These are phyloP conservation scores for Atkinsonella hypoxylon DNA, from an alignment of 2,329 filamentous ascomycete species.

Conservation along the genomic window DNA sequence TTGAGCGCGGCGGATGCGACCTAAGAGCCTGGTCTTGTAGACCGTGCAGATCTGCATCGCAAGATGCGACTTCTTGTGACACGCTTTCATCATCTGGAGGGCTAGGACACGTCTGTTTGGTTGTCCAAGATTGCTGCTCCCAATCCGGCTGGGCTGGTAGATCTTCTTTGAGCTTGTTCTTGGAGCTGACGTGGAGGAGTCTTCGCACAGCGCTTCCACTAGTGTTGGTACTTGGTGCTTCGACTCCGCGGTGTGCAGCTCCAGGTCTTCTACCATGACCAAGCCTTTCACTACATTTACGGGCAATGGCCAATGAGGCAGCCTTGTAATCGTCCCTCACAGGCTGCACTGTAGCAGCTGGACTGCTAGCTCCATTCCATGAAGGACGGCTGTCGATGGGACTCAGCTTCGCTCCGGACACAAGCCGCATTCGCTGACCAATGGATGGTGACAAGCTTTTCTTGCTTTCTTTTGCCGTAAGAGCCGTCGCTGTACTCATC, in stretches of 20 bases:
- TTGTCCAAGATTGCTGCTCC: neutral
- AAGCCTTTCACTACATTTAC: constrained; percentile 34
- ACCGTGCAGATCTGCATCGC: constrained; percentile 4
- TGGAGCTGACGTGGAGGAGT: constrained; percentile 13
- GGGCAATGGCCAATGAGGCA: constrained; percentile 43
- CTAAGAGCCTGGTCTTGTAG: constrained; percentile 9
- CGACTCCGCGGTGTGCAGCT: constrained; percentile 17
- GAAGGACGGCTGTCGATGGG: constrained; percentile 37
- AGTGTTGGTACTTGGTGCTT: constrained; percentile 17
- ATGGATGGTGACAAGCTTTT: constrained; percentile 18
- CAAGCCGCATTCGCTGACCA: constrained; percentile 22
- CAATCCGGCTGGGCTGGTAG: neutral
- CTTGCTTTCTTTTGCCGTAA: constrained; percentile 11
- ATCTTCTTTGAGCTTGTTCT: constrained; percentile 3
- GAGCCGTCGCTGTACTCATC: constrained; percentile 11
- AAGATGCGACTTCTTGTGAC: constrained; percentile 10
- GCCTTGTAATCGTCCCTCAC: constrained; percentile 48
- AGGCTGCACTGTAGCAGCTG: constrained; percentile 50
- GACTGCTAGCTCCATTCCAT: constrained; percentile 65
- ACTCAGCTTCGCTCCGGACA: constrained; percentile 24
- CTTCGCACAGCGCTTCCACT: constrained; percentile 22
- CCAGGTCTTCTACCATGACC: constrained; percentile 10
- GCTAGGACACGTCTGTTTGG: constrained; percentile 20
- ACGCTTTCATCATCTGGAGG: constrained; percentile 20
- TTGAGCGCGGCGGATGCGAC: constrained; percentile 11